Conservation (phyloP, 2,329 filamentous ascomycete genomes). For the Tothia fuscella region DNA sequence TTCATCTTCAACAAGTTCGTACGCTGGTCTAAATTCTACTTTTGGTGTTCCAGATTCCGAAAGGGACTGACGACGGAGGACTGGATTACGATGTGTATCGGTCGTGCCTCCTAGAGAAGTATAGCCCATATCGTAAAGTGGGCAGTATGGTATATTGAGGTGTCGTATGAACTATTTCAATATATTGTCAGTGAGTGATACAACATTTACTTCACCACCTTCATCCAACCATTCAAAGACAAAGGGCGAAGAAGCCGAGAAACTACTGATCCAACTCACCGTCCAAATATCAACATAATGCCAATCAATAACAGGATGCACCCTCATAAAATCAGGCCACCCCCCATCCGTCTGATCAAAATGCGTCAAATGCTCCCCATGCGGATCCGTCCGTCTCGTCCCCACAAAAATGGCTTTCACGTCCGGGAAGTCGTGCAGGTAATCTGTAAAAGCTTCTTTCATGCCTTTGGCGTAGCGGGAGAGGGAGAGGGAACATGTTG, state of each 20-base stretch:
- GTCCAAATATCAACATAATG: constrained; percentile 92
- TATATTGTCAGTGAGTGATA: constrained; percentile 11
- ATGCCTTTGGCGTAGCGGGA: constrained; percentile 66
- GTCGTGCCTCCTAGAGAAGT: constrained; percentile 83
- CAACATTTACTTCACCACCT: neutral
- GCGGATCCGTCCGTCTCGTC: constrained; percentile 82
- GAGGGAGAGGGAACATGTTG: constrained; percentile 62
- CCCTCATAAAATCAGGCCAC: constrained; percentile 85
- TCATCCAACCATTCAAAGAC: neutral
- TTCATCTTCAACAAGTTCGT: constrained; percentile 28
- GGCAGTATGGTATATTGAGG: constrained; percentile 71
- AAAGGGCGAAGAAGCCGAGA: neutral
- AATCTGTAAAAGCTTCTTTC: constrained; percentile 67
- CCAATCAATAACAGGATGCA: constrained; percentile 97
- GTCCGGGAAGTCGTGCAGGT: constrained; percentile 50
- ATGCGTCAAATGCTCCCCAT: constrained; percentile 64
- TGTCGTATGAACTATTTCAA: constrained; percentile 60
- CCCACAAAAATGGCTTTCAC: constrained; percentile 78
- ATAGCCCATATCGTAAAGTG: constrained; percentile 78
- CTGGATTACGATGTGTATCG: constrained; percentile 84
- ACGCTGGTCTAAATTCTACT: constrained; percentile 25
- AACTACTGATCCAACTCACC: constrained; percentile 39
- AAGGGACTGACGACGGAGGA: constrained; percentile 23
- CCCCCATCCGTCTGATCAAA: constrained; percentile 81
- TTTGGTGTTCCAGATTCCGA: constrained; percentile 14